These are phyloP conservation scores for Leucocoprinus leucothites DNA, from an alignment of 768 basidiomycete species.

Conservation along the genomic window DNA sequence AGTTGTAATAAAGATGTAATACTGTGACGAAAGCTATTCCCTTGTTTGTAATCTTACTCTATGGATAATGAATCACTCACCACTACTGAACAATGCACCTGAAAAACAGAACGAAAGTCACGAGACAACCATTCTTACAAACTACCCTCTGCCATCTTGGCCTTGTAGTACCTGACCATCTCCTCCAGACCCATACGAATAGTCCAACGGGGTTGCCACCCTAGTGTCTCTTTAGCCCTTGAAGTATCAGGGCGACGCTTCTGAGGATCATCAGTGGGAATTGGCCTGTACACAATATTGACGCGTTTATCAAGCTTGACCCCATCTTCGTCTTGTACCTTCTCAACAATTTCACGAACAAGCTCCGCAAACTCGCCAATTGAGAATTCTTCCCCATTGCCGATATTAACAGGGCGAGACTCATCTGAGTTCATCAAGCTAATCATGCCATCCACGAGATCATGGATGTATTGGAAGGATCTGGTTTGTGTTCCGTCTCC, in stretches of 20 bases:
- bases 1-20: too few relatives aligned
- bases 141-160: conserved; percentile 83
- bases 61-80: too few relatives aligned
- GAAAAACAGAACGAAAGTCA: conserved; percentile 2
- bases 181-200: conserved; percentile 93
- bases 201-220: conserved; percentile 93
- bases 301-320: conserved; percentile 46
- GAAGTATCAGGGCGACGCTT: conserved; percentile 91
- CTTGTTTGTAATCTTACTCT: not conserved
- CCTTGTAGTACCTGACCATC: conserved; percentile 92
- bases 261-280: conserved; percentile 93
- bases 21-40: not conserved
- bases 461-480: conserved; percentile 98
- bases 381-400: conserved; percentile 93
- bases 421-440: conserved; percentile 94
- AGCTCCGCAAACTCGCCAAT: conserved; percentile 92
- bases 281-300: conserved; percentile 72
- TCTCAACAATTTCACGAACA: conserved; percentile 89
- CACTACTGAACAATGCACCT: too few relatives aligned
- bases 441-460: conserved; percentile 91
- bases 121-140: conserved; percentile 36
- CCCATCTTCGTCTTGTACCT: conserved; percentile 86
- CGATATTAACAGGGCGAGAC: conserved; percentile 94
- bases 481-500: conserved; percentile 92
- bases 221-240: conserved; percentile 76